Conservation (phyloP, 192 early-diverging fungal species). For the Anaeromyces robustus region DNA sequence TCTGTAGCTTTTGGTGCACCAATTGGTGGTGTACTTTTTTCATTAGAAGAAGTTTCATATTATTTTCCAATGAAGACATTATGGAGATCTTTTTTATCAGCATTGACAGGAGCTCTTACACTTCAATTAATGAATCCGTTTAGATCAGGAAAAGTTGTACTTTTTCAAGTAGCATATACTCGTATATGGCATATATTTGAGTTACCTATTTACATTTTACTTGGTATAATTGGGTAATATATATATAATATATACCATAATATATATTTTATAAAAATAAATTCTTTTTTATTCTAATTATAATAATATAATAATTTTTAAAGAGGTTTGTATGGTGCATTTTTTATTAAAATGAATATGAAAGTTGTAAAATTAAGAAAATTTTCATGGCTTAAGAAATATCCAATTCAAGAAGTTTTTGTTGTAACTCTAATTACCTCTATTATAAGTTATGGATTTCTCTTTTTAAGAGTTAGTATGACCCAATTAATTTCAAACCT, state of each 20-base stretch:
- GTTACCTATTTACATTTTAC: slow-evolving; percentile 63
- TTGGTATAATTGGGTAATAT: slow-evolving; percentile 64
- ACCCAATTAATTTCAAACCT: slow-evolving; percentile 74
- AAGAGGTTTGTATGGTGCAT: slow-evolving; percentile 71
- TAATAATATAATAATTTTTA: not conserved
- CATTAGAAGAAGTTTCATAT: slow-evolving; percentile 58
- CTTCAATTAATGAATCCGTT: slow-evolving; percentile 63
- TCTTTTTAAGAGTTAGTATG: slow-evolving; percentile 52
- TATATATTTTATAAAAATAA: too few relatives aligned
- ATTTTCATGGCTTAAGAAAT: slow-evolving; percentile 38
- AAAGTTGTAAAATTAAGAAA: slow-evolving; percentile 56
- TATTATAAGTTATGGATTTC: slow-evolving; percentile 41
- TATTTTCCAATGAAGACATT: slow-evolving; percentile 89
- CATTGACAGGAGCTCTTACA: slow-evolving; percentile 71
- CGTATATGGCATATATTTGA: slow-evolving; percentile 87
- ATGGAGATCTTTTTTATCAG: slow-evolving; percentile 88
- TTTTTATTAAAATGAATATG: slow-evolving; percentile 58
- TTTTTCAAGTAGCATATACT: slow-evolving; percentile 65
- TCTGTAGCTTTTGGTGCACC: slow-evolving; percentile 93
- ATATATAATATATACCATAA: too few relatives aligned
- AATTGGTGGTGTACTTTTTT: slow-evolving; percentile 89
- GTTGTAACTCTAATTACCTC: slow-evolving; percentile 54
- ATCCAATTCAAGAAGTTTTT: slow-evolving; percentile 62
- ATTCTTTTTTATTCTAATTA: not conserved
- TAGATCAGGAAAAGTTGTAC: slow-evolving; percentile 65